Conservation (phyloP, 1,139 yeast species). For the Geotrichum siamense region DNA sequence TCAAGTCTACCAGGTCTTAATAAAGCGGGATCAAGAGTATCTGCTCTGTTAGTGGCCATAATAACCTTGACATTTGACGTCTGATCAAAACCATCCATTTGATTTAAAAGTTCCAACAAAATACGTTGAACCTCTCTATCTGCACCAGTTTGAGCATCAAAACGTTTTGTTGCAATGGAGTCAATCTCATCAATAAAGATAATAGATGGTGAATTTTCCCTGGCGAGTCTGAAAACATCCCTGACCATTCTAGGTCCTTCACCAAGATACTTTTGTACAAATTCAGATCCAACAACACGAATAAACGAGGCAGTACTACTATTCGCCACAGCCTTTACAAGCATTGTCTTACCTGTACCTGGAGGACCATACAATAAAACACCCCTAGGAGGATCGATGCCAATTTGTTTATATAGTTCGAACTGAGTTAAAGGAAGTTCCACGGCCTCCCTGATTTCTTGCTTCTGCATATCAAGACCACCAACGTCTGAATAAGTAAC, state of each 20-base stretch:
- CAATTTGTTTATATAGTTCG: constrained; percentile 92
- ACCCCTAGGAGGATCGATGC: constrained; percentile 98
- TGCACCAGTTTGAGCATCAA: constrained; percentile 99
- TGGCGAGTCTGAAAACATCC: constrained; percentile 92
- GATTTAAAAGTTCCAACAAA: constrained; percentile 87
- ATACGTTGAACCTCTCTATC: constrained; percentile 99
- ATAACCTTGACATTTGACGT: constrained; percentile 91
- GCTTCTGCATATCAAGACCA: constrained; percentile 98
- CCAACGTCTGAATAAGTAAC: constrained; percentile 92
- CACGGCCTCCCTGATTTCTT: constrained; percentile 97
- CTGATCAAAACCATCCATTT: constrained; percentile 99
- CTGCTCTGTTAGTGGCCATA: constrained; percentile 98
- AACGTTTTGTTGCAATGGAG: constrained; percentile 98
- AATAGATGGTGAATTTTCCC: constrained; percentile 95
- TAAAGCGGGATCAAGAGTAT: constrained; percentile 94
- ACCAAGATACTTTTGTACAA: constrained; percentile 95
- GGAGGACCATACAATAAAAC: constrained; percentile 97
- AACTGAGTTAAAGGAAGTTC: constrained; percentile 95
- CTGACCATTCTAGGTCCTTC: constrained; percentile 99
- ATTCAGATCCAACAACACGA: constrained; percentile 95
- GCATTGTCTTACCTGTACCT: constrained; percentile 98
- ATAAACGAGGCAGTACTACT: constrained; percentile 92
- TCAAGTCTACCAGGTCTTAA: constrained; percentile 98
- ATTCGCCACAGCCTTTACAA: constrained; percentile 98
- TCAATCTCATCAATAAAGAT: constrained; percentile 97